phyloP scores from a whole-genome alignment of 2,329 filamentous ascomycete species.

The Pseudocercospora eumusae region DNA sequence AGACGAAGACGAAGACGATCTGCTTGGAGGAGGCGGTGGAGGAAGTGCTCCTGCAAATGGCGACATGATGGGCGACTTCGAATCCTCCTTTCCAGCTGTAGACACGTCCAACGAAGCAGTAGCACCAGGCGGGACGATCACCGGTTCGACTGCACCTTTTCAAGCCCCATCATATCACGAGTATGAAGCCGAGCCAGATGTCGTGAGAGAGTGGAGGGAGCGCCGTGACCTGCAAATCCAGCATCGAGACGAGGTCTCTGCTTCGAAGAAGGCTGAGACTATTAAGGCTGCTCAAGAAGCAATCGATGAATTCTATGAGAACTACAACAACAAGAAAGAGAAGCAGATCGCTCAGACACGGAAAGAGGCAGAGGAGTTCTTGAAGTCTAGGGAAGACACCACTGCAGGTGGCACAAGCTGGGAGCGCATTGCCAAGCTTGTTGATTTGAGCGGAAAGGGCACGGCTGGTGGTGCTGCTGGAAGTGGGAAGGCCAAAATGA shows the following conservation, averaged over 20 bases:
- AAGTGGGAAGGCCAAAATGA: slow-evolving; percentile 94
- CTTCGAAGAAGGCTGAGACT: slow-evolving; percentile 78
- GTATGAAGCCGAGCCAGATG: slow-evolving; percentile 82
- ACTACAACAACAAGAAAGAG: slow-evolving; percentile 98
- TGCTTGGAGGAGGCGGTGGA: slow-evolving; percentile 65
- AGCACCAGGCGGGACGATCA: slow-evolving; percentile 77
- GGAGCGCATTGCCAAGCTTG: slow-evolving; percentile 96
- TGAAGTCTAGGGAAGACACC: slow-evolving; percentile 85
- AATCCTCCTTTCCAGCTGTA: slow-evolving; percentile 88
- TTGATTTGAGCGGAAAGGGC: slow-evolving; percentile 96
- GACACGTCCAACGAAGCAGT: slow-evolving; percentile 70
- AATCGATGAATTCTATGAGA: slow-evolving; percentile 99
- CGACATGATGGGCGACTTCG: slow-evolving; percentile 63
- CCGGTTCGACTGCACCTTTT: slow-evolving; percentile 64
- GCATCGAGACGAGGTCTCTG: slow-evolving; percentile 82
- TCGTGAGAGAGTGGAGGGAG: slow-evolving; percentile 88
- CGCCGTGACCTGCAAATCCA: slow-evolving; percentile 79
- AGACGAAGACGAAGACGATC: slow-evolving; percentile 61
- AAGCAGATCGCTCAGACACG: slow-evolving; percentile 86
- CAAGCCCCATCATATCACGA: slow-evolving; percentile 55
- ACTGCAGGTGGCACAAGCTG: slow-evolving; percentile 94
- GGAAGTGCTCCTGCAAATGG: slow-evolving; percentile 42
- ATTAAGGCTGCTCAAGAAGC: slow-evolving; percentile 87
- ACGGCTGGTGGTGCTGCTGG: slow-evolving; percentile 81
- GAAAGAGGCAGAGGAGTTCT: slow-evolving; percentile 90